Evolutionary conservation across 2,329 filamentous ascomycete species (phyloP).

Genomic region (Microsporum ferrugineum): DNA sequence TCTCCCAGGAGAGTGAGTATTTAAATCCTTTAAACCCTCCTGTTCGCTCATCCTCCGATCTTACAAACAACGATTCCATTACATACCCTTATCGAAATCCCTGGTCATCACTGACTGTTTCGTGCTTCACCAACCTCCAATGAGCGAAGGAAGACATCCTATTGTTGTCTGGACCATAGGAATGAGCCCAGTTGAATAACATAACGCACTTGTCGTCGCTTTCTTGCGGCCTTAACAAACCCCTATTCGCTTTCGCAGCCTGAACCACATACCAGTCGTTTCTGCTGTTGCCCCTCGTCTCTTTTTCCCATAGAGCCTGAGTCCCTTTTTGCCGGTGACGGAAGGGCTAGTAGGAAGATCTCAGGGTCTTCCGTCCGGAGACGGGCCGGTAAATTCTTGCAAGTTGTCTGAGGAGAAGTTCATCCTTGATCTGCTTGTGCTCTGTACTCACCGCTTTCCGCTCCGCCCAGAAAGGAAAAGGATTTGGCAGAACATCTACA

Average conservation of each 20-base stretch:
- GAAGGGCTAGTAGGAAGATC: neutral
- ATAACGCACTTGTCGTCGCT: neutral
- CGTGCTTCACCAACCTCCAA: neutral
- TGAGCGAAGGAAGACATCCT: neutral
- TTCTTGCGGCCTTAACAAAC: neutral
- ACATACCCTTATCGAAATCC: neutral
- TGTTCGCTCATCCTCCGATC: neutral
- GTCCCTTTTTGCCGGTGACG: neutral
- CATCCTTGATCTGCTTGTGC: neutral
- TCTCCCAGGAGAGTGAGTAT: neutral
- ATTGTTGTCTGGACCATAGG: neutral
- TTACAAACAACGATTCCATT: neutral
- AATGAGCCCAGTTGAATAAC: slow-evolving; percentile 2
- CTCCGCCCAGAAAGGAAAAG: neutral
- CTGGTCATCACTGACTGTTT: neutral
- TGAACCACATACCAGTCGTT: neutral
- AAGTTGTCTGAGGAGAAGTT: neutral
- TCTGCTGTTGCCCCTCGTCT: neutral
- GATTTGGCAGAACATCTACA: neutral
- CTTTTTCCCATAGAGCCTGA: neutral
- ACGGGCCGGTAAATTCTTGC: too few species aligned
- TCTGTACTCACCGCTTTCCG: neutral
- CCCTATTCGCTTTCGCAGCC: neutral
- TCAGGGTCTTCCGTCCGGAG: neutral
- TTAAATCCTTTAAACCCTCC: neutral